Percentiles rank a stretch among this genome's conserved stretches.
Conservation (phyloP, 2,329 filamentous ascomycete species). For the Talaromyces sp. region DNA sequence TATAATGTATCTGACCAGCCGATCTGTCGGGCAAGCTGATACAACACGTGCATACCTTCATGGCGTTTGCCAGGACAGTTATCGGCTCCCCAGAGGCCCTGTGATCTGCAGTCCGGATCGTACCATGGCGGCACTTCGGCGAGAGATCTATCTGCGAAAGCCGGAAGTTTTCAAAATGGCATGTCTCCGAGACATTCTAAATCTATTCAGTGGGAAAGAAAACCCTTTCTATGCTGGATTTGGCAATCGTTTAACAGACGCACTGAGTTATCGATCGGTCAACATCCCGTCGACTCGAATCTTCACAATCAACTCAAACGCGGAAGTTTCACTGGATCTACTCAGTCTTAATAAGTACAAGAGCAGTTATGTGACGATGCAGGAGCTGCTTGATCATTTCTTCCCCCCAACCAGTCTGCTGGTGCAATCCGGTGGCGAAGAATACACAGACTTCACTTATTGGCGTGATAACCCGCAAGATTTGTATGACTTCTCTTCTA, state of each 20-base stretch:
- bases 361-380: slow-evolving; percentile 95
- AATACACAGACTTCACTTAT: slow-evolving; percentile 96
- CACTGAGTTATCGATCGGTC: slow-evolving; percentile 91
- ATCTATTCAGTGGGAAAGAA: slow-evolving; percentile 74
- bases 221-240: slow-evolving; percentile 97
- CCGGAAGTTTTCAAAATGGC: slow-evolving; percentile 99
- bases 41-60: slow-evolving; percentile 86
- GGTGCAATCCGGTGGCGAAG: slow-evolving; percentile 85
- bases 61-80: slow-evolving; percentile 85
- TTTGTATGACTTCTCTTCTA: slow-evolving; percentile 84
- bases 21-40: slow-evolving; percentile 91
- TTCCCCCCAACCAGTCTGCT: slow-evolving; percentile 90
- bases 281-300: slow-evolving; percentile 93
- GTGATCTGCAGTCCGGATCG: slow-evolving; percentile 94
- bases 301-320: slow-evolving; percentile 98
- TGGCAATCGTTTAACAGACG: slow-evolving; percentile 93
- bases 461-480: slow-evolving; percentile 87
- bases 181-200: slow-evolving; percentile 89
- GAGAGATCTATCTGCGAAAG: slow-evolving; percentile 93
- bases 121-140: slow-evolving; percentile 87
- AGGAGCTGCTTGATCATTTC: slow-evolving; percentile 96
- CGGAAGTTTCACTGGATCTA: slow-evolving; percentile 89
- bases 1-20: slow-evolving; percentile 95
- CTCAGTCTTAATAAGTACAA: slow-evolving; percentile 91
- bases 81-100: slow-evolving; percentile 81